Evolutionary conservation across 192 early-diverging fungal species (phyloP), one percentile per base, ranked within the genome.

Genomic region (Pilobolus umbonatus): DNA sequence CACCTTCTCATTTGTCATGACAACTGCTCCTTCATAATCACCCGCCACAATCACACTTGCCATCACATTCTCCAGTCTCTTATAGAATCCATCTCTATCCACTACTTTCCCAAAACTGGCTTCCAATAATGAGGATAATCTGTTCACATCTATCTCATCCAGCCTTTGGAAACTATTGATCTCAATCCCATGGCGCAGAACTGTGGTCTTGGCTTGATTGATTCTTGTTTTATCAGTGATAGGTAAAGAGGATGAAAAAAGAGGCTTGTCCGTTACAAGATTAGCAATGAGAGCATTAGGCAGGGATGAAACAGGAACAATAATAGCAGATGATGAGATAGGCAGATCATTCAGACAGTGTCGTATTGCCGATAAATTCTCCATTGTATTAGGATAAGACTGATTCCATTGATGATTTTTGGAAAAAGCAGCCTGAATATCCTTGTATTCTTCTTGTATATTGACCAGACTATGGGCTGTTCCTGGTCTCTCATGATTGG

Each of bases 21-120:
- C 78, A 0, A 86, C 88, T 0, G 92, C 94, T 22, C 95, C 95
- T 64, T 92, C 80, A 70, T 98, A 98, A 57, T 93, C 90, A 5
- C 93, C 95, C 0, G 90, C 89, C 29, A 98, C 65, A 35, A 93
- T 94, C 21, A 88, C 75, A 4, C 74, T 65, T 34, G 77, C 75
- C 14, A 87, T 67, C 26, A 68, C 75, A 1, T 69, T 57, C 17
- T 68, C 32, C 28, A 88, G 55, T 29, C 89, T 78, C 7, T 66
- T 51, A 57, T 84, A 85, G 69, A 82, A 96, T n/a, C 46, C 61
- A 0, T 64, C 62, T 9, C 48, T 42, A 50, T 84, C 73, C 1
- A 96, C 68, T 3, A 71, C 70, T 26, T 81, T 83, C 24, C 75
- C 73, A 47, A 96, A 96, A 48, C 88, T 90, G 0, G 75, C 62